A percentile compares a stretch with the other conserved stretches of the same genome.
These are phyloP conservation scores for Monascus purpureus DNA, from an alignment of 495 filamentous ascomycete species.

Conservation along the genomic window DNA sequence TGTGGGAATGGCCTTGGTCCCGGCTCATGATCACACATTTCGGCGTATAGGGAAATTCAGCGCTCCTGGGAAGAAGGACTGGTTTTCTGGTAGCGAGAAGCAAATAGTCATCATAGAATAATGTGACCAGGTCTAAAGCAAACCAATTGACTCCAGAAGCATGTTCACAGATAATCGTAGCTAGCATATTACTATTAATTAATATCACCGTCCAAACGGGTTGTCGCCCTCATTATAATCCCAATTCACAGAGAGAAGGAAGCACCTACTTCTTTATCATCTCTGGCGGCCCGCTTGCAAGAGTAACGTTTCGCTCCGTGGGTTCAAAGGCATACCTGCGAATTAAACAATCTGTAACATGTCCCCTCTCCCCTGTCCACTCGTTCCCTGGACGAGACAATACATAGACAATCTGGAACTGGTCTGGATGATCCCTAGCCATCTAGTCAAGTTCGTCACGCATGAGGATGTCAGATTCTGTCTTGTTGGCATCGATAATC, in stretches of 20 bases:
- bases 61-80: no score
- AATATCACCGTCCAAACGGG: conserved; percentile 15
- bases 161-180: no score
- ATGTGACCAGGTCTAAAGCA: no score
- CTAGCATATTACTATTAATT: conserved; percentile 34
- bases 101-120: no score
- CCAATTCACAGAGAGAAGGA: conserved; percentile 15
- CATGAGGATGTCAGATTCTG: conserved; percentile 19
- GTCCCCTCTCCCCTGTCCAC: conserved; percentile 18
- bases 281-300: conserved; percentile 19
- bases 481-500: conserved; percentile 21
- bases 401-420: conserved; percentile 19
- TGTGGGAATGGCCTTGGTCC: no score
- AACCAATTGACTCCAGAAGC: no score
- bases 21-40: no score
- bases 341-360: conserved; percentile 15
- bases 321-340: conserved; percentile 16
- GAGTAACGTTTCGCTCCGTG: conserved; percentile 7
- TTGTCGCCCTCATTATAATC: conserved; percentile 16
- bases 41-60: no score
- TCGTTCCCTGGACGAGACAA: conserved; percentile 13
- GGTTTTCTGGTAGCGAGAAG: no score
- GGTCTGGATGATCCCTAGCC: conserved; percentile 10
- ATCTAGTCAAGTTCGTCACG: conserved; percentile 25
- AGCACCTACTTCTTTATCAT: conserved; percentile 23